Evolutionary conservation across 305 asterid genomes (phyloP), one percentile per base, ranked within the genome.

Genomic region (Rubia balearica): DNA sequence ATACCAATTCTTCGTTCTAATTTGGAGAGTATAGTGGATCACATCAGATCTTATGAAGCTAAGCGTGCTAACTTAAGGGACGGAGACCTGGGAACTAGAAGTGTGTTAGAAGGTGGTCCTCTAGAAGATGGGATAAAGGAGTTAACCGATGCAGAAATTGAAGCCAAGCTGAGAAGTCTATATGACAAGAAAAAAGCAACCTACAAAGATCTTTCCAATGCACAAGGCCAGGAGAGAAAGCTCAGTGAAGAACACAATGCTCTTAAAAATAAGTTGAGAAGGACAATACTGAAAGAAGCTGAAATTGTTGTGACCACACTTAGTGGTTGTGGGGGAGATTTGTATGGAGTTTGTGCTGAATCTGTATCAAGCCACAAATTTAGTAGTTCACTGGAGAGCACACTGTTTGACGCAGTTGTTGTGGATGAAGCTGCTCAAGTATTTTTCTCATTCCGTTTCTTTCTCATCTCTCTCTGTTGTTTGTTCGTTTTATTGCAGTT

Each of bases 371-470:
- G 85, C 81, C 92, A 91, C 77, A 94, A 85, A 77, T 94, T 94
- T 83, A 73, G 81, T 71, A 78, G 79, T 75, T 79, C 95, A 76
- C 80, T 88, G 65, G 99, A 91, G 76, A 81, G 80, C 81, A 73
- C 85, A 73, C 83, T 94, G 61, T 94, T 94, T 85, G 99, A 94
- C 84, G 97, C 98, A 61, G 93, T 94, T 83, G 93, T 94, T 82
- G 88, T 94, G 80, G 99, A 94, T 87, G 99, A 94, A 89, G 99
- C 99, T 42, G 99, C 99, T 74, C 98, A 94, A 81, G 99, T 94
- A 85, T 55, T 38, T 46, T 70, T 4, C 3, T 3, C 41, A 42
- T 17, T 61, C 57, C 30, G 63, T 63, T 71, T 51, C 57, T 73
- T 46, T 66, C 49, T 70, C 43, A 61, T 57, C 41, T 65, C 57